Base-by-base conservation (phyloP, 176 grass and related monocot species). In the Eremochloa ophiuroides region DNA sequence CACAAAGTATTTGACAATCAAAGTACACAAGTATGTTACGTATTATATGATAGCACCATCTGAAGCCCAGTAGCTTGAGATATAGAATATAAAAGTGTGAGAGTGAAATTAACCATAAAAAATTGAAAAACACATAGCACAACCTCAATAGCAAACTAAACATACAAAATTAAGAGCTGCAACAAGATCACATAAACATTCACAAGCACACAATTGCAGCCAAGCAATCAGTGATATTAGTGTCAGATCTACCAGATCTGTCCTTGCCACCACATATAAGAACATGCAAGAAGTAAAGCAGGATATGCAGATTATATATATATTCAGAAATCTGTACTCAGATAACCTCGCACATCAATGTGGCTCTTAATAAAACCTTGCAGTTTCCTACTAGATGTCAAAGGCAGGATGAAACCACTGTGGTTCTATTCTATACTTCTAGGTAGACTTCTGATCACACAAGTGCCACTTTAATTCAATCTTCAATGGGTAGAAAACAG, bases 271-370 rank as follows among this genome's bases (percentile, higher is more conserved):
- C 73, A n/a, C 33, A 29, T 33, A 83, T 42, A 84, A 68, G 22
- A 81, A 73, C 17, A 41, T 31, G 26, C 17, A 82, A 53, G 55
- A 71, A 71, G 14, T 27, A 37, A 77, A 87, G 23, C 79, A 33
- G 23, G 41, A 39, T 47, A 60, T 47, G 59, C 37, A 75, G 51
- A n/a, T 39, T 38, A 82, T 37, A 47, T 60, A 14, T 67, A 48
- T 67, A 53, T 62, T 60, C 64, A 82, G 41, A 82, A 76, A 26
- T 41, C 8, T 87, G 33, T 62, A 40, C 51, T 81, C 31, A 88
- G 42, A 76, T 80, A 81, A 75, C 26, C 66, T 44, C 33, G 51
- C 50, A 62, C 22, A 28, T 69, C 20, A 85, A 65, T 55, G 20
- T n/a, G 41, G 26, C 33, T 71, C 65, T 65, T 17, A 62, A 42